phyloP scores from a whole-genome alignment of 2,329 filamentous ascomycete genomes.

The Dactylonectria macrodidyma region DNA sequence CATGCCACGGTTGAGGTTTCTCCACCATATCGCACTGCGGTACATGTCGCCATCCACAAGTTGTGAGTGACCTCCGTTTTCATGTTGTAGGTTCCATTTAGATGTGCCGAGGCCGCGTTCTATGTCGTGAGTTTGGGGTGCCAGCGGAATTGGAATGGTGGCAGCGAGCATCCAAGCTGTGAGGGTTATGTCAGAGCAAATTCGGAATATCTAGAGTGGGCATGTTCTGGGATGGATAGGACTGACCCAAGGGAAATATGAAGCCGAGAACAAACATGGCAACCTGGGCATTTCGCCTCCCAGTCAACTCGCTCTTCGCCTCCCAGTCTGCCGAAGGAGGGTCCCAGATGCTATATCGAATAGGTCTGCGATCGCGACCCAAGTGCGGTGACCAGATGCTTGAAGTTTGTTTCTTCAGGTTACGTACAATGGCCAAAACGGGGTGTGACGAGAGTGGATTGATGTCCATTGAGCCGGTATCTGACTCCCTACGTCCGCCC shows the following conservation, averaged over 20 bases:
- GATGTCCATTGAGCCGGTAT: conserved; percentile 61
- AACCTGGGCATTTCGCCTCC: conserved; percentile 81
- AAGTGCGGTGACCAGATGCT: conserved; percentile 83
- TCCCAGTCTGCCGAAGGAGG: conserved; percentile 80
- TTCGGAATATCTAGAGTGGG: background rate
- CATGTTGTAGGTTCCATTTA: conserved; percentile 56
- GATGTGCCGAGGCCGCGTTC: conserved; percentile 61
- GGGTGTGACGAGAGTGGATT: conserved; percentile 51
- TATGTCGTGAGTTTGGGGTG: conserved; percentile 66
- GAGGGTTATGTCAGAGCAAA: conserved; percentile 32
- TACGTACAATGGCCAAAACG: conserved; percentile 46
- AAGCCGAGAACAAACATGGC: conserved; percentile 84
- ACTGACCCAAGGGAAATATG: conserved; percentile 79
- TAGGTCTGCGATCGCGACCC: conserved; percentile 72
- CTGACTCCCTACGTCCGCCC: conserved; percentile 27
- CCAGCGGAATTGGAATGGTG: conserved; percentile 78
- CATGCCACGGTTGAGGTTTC: conserved; percentile 72
- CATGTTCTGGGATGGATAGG: background rate
- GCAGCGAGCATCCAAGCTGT: conserved; percentile 86
- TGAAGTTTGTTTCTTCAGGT: conserved; percentile 66
- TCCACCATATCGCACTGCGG: conserved; percentile 72
- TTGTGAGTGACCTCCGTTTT: conserved; percentile 52
- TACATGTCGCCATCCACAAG: conserved; percentile 62
- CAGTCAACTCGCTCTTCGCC: conserved; percentile 71
- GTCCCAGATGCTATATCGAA: conserved; percentile 77